Evolutionary conservation across 495 filamentous ascomycete genomes (phyloP), one percentile per base, ranked within the genome.

Genomic region (Xylaria venustula): DNA sequence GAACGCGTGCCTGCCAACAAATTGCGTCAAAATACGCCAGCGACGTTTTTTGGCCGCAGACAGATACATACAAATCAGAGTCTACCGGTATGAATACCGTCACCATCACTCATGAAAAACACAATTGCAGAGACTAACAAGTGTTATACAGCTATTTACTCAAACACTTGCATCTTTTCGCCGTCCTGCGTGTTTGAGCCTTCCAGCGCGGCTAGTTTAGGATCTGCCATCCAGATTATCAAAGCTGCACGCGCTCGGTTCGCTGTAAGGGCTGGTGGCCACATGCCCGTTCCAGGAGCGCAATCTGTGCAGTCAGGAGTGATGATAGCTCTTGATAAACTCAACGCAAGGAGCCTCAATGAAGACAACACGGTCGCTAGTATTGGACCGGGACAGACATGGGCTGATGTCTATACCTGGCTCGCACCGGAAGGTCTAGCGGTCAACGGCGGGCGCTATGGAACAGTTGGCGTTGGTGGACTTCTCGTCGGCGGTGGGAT

Each of bases 401-500:
- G 73, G 71, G 59, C 61, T 14, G 62, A 73, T 12, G 70, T 75
- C 8, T 74, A 72, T 53, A 19, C 41, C 49, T 61, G 52, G 54
- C 66, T 74, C 2, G 67, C 68, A 23, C 48, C 6, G 20, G 46
- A 62, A 26, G 67, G 64, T 20, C 62, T 75, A 22, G 67, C 71
- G 2, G 71, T 69, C 20, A 65, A 67, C 7, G 73, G 72, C 7
- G 73, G 72, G 1, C 59, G 72, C 11, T 64, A 66, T 26, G 46
- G 62, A 19, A 56, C 64, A 2, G 73, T 75, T 26, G 73, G 73
- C 15, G 64, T 75, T 4, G 66, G 68, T 11, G 71, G 73, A 9
- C 71, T 77, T 49, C 71, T 76, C 37, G 67, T 80, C n/a, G 78
- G 78, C 64, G 61, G 73, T 34, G 71, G 70, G 1, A 67, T 71